phyloP scores from a whole-genome alignment of 2,329 filamentous ascomycete species.

The Colletotrichum simmondsii region DNA sequence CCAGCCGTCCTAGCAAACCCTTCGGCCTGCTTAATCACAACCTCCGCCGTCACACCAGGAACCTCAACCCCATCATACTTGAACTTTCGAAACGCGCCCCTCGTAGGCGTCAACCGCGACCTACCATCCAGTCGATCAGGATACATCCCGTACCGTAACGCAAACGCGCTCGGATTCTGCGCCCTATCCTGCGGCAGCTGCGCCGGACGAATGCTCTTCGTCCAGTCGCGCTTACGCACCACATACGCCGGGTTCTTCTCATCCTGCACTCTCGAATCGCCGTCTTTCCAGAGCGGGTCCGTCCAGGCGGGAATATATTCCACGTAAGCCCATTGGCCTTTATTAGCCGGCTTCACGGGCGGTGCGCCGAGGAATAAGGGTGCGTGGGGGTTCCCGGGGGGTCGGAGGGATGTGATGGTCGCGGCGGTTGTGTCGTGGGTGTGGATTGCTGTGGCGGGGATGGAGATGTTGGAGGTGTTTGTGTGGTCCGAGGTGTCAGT shows the following conservation, averaged over 20 bases:
- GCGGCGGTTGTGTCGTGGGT: background rate
- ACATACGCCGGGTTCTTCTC: background rate
- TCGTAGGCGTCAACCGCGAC: constrained; percentile 44
- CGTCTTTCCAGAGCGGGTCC: constrained; percentile 40
- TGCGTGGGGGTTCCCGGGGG: background rate
- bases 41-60: background rate
- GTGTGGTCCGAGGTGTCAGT: too few species aligned
- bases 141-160: constrained; percentile 43
- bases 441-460: background rate
- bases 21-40: background rate
- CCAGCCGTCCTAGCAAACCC: background rate
- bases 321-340: background rate
- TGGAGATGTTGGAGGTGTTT: background rate
- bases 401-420: background rate
- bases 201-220: constrained; percentile 12
- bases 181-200: constrained; percentile 37
- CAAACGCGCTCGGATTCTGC: constrained; percentile 40
- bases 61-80: background rate
- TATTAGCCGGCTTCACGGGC: background rate
- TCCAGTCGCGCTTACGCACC: background rate
- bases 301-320: constrained; percentile 42
- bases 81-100: constrained; percentile 36
- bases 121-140: constrained; percentile 42
- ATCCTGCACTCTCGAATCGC: constrained; percentile 20
- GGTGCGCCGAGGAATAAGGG: background rate